A percentile compares a stretch with the other conserved stretches of the same genome.
Conservation (phyloP, 805 yeast genomes). For the Maudiozyma saulgeensis region DNA sequence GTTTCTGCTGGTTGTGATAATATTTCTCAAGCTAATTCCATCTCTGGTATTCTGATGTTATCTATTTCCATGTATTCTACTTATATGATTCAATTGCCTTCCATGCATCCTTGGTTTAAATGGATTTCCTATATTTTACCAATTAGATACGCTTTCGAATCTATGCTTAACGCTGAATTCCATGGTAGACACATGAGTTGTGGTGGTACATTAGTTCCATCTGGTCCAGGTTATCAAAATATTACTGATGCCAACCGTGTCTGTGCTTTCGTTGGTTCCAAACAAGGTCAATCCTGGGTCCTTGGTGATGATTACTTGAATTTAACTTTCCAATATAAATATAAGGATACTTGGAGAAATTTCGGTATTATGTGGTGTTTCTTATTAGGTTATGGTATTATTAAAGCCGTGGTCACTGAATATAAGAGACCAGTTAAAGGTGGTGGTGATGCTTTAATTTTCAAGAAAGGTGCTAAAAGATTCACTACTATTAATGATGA, state of each 20-base stretch:
- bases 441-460: slow-evolving; percentile 35
- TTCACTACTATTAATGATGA: slow-evolving; percentile 9
- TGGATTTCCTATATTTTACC: slow-evolving; percentile 53
- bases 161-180: slow-evolving; percentile 31
- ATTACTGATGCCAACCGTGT: slow-evolving; percentile 32
- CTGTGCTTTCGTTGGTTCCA: slow-evolving; percentile 56
- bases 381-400: slow-evolving; percentile 14
- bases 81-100: slow-evolving; percentile 46
- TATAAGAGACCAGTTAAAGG: slow-evolving; percentile 18
- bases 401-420: slow-evolving; percentile 20
- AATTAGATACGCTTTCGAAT: slow-evolving; percentile 46
- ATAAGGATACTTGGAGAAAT: slow-evolving; percentile 70
- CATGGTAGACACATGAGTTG: slow-evolving; percentile 24
- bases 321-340: slow-evolving; percentile 41
- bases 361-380: slow-evolving; percentile 56
- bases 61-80: slow-evolving; percentile 49
- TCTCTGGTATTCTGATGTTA: slow-evolving; percentile 45
- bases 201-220: slow-evolving; percentile 38
- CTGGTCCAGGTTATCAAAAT: slow-evolving; percentile 43
- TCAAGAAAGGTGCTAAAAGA: slow-evolving; percentile 40
- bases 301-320: slow-evolving; percentile 51
- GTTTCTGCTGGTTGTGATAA: slow-evolving; percentile 42
- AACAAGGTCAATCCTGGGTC: slow-evolving; percentile 43
- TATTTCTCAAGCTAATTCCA: slow-evolving; percentile 46
- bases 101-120: slow-evolving; percentile 58